Base-by-base conservation (phyloP, 495 filamentous ascomycete genomes). In the Aspergillus steynii region DNA sequence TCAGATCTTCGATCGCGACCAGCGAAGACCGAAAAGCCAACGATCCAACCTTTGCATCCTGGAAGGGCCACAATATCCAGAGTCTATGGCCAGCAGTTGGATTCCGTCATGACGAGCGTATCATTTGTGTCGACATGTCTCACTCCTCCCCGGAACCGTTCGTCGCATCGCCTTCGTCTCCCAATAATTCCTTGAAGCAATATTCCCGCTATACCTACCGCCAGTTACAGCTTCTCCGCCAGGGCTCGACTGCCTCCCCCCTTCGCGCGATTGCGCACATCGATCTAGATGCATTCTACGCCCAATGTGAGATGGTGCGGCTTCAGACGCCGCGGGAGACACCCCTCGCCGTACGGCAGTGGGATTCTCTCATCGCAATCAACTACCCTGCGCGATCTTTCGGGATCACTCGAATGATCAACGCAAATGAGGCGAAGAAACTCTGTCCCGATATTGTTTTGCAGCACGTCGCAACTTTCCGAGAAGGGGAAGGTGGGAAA, bases 261-360 rank as follows among this genome's bases (percentile, higher is more conserved):
- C 82, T 99, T 15, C 87, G 95, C 53, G 89, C 93, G 12, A 86
- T 97, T 53, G 91, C 93, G 25, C 95, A 97, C 69, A 83, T 98
- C 60, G 95, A 99, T 71, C 86, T 99, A 63, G 95, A 99, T 83
- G 95, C 94, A 52, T 98, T 98, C 75, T 99, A 99, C 67, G 95
- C 96, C 4, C 95, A 99, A 82, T 96, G 90, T 65, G 95, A 98
- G 73, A 93, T 91, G 82, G 87, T 96, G 3, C 88, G 96, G 7
- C 80, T 97, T 42, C 87, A 85, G 10, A 81, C 90, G 10, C 76
- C 88, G 45, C 86, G 89, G 59, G 84, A 90, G 45, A 82, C 85
- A 53, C 95, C 95, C 5, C 82, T 99, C 34, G 95, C 95, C 2
- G 95, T 99, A n/a, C 93, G 94, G 55, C 76, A 81, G 61, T 82